Percentiles rank a stretch among this genome's conserved stretches.
Evolutionary conservation across 2,329 filamentous ascomycete genomes (phyloP).

Genomic region (Drechslerella coelobrocha): DNA sequence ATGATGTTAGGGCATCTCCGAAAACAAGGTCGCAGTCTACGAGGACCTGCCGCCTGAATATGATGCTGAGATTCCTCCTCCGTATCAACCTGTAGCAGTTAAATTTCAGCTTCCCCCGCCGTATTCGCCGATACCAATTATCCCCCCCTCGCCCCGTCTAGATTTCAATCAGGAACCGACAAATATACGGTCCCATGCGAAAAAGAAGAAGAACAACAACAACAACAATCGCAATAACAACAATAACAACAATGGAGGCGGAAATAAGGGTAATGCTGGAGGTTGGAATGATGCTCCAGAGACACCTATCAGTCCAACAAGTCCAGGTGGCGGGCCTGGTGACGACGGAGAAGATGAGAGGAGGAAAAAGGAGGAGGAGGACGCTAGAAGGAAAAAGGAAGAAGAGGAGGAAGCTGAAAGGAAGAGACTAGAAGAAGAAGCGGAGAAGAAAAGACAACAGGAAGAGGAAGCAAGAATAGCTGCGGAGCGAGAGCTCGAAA

Average conservation of each 20-base stretch:
- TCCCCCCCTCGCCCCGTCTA: conserved; percentile 16
- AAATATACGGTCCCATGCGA: conserved; percentile 40
- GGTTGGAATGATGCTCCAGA: conserved; percentile 26
- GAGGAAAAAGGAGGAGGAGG: conserved; percentile 37
- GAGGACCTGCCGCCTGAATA: conserved; percentile 14
- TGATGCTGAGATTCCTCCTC: conserved; percentile 8
- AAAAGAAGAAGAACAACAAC: conserved; percentile 31
- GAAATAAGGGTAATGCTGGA: conserved; percentile 19
- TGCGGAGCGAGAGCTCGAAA: conserved; percentile 2
- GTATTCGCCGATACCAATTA: conserved; percentile 19
- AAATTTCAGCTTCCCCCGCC: conserved; percentile 24
- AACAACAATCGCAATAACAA: conserved; percentile 5
- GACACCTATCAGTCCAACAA: conserved; percentile 34
- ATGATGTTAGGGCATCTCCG: conserved; percentile 1
- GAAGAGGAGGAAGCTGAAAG: conserved; percentile 24
- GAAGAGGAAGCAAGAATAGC: conserved; percentile 16
- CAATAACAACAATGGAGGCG: background rate
- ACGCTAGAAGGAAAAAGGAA: conserved; percentile 12
- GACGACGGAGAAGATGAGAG: conserved; percentile 36
- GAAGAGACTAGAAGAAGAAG: conserved; percentile 28
- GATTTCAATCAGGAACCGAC: conserved; percentile 34
- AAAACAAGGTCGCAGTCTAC: background rate
- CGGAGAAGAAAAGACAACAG: conserved; percentile 10
- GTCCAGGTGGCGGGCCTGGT: conserved; percentile 28
- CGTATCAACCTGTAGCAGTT: conserved; percentile 1